Percentiles rank a stretch among this genome's conserved stretches.
Conservation (phyloP, 805 yeast species). For the Torulaspora microellipsoides region DNA sequence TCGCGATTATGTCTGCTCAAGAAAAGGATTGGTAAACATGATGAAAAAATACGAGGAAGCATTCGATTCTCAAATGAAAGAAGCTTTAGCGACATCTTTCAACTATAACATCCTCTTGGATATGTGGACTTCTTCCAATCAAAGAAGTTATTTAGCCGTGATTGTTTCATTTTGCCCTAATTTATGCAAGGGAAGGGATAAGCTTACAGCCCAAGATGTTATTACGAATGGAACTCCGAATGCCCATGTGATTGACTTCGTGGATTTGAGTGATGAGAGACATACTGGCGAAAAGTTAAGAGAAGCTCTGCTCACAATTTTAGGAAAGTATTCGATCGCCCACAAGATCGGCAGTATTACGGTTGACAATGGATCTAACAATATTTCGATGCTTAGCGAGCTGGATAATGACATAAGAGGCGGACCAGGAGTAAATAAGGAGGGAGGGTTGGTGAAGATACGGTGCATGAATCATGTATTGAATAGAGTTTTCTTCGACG, state of each 20-base stretch:
- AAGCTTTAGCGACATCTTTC: slow-evolving; percentile 6
- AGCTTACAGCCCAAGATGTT: slow-evolving; percentile 5
- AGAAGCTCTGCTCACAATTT: slow-evolving; percentile 3
- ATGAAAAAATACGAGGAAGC: slow-evolving; percentile 11
- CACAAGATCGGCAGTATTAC: slow-evolving; percentile 10
- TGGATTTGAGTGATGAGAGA: slow-evolving; percentile 11
- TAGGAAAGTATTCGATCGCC: slow-evolving; percentile 7
- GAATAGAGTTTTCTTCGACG: slow-evolving; percentile 7
- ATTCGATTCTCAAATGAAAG: slow-evolving; percentile 10
- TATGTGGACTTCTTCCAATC: slow-evolving; percentile 13
- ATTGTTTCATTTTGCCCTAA: slow-evolving; percentile 12
- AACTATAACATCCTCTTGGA: slow-evolving; percentile 8
- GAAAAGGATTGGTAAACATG: slow-evolving; percentile 7
- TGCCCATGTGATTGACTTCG: slow-evolving; percentile 10
- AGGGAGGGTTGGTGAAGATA: slow-evolving; percentile 5
- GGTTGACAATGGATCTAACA: slow-evolving; percentile 8
- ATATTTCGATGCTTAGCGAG: slow-evolving; percentile 7
- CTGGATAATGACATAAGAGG: slow-evolving; percentile 8
- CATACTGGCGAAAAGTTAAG: slow-evolving; percentile 7
- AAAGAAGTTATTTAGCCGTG: slow-evolving; percentile 10
- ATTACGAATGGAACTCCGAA: slow-evolving; percentile 7
- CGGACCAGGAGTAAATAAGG: slow-evolving; percentile 7
- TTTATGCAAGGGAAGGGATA: slow-evolving; percentile 7
- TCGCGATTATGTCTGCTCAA: slow-evolving; percentile 5
- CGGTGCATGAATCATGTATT: slow-evolving; percentile 11